Conservation (phyloP, 768 basidiomycete species). For the Russula sp. region DNA sequence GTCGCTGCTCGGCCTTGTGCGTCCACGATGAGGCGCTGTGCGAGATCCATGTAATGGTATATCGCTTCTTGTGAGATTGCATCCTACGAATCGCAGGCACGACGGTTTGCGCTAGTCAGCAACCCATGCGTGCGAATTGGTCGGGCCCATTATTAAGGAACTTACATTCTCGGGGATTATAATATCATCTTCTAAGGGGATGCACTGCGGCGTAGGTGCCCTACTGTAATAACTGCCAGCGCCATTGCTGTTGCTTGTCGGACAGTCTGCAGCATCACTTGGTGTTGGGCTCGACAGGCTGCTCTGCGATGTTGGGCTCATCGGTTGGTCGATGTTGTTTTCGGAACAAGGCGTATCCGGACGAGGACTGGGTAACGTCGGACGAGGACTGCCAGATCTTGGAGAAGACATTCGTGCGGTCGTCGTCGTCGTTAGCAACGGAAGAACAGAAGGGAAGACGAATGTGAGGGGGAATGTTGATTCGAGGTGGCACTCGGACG, state of each 20-base stretch:
- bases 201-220: constrained; percentile 12
- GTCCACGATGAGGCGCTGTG: constrained; percentile 2
- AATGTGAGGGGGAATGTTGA: background rate
- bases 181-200: background rate
- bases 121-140: background rate
- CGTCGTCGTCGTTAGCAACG: background rate
- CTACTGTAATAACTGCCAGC: background rate
- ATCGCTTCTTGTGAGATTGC: constrained; percentile 5
- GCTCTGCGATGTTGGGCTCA: background rate
- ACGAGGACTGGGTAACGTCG: background rate
- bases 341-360: background rate
- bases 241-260: constrained; percentile 4
- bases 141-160: background rate
- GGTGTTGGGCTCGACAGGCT: background rate
- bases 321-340: background rate
- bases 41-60: constrained; percentile 5
- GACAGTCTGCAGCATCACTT: background rate
- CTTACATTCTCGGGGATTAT: constrained; percentile 5
- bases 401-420: background rate
- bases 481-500: background rate
- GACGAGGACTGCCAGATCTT: background rate
- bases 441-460: background rate
- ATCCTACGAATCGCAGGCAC: background rate
- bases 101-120: background rate
- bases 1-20: background rate